Conservation (phyloP, 2,329 filamentous ascomycete genomes). For the Fusarium azukiicola region DNA sequence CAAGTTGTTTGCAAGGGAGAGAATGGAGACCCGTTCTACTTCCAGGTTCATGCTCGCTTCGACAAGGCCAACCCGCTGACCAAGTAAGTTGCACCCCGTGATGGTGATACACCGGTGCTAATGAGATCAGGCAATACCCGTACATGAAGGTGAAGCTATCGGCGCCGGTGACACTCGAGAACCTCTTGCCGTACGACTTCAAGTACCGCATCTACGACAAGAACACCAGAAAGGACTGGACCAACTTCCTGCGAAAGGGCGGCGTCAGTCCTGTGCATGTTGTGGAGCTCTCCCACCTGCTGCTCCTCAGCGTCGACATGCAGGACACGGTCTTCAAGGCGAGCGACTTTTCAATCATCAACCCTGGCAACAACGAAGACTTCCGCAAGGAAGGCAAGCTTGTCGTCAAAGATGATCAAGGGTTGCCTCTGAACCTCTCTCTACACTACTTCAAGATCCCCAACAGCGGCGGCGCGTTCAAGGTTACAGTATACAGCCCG, state of each 20-base stretch:
- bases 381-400: constrained; percentile 91
- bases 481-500: constrained; percentile 95
- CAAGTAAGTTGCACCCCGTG: constrained; percentile 69
- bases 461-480: constrained; percentile 96
- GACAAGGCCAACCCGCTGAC: constrained; percentile 92
- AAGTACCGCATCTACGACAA: constrained; percentile 99
- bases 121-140: constrained; percentile 85
- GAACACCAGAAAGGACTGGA: constrained; percentile 99
- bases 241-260: constrained; percentile 97
- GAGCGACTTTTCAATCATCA: constrained; percentile 98
- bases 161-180: constrained; percentile 96
- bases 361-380: constrained; percentile 92
- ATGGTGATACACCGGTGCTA: constrained; percentile 24
- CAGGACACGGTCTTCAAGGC: constrained; percentile 97
- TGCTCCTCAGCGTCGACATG: constrained; percentile 96
- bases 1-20: constrained; percentile 95
- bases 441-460: constrained; percentile 96
- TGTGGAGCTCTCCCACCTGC: constrained; percentile 95
- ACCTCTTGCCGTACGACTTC: constrained; percentile 97
- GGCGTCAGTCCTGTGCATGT: constrained; percentile 98
- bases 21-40: constrained; percentile 94
- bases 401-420: constrained; percentile 91
- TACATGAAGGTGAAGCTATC: constrained; percentile 97
- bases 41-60: constrained; percentile 94
- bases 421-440: constrained; percentile 88